These are phyloP conservation scores for Asterochloris sp. DNA, from an alignment of 139 green algal genomes.

Conservation along the genomic window DNA sequence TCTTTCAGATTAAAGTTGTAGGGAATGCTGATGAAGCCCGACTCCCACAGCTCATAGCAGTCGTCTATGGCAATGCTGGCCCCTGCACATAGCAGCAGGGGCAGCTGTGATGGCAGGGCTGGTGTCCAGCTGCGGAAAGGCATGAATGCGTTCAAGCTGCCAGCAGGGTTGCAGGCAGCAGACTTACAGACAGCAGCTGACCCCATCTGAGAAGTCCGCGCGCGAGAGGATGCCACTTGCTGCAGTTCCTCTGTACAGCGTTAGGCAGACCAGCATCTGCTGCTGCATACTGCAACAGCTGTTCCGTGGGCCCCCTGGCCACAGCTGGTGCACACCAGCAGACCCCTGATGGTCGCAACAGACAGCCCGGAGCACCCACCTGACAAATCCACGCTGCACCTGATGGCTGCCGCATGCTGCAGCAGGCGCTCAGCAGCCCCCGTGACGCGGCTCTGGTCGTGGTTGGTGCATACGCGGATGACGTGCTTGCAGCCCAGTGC, in stretches of 20 bases:
- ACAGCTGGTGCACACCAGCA: too few relatives aligned
- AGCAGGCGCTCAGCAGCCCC: constrained; percentile 68
- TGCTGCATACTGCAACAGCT: too few relatives aligned
- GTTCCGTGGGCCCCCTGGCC: too few relatives aligned
- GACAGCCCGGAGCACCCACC: constrained; percentile 3
- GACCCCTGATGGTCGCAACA: too few relatives aligned
- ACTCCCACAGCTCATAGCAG: constrained; percentile 93
- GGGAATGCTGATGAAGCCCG: constrained; percentile 89
- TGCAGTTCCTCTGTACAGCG: too few relatives aligned
- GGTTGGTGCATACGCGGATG: constrained; percentile 51
- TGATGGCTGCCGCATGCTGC: constrained; percentile 66
- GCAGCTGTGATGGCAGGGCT: too few relatives aligned
- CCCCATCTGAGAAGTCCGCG: not conserved
- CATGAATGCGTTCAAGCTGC: not conserved
- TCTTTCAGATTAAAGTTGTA: constrained; percentile 72
- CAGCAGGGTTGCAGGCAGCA: not conserved
- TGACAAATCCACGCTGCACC: constrained; percentile 63
- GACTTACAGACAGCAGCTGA: not conserved
- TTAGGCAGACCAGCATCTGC: too few relatives aligned
- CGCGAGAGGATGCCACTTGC: too few relatives aligned
- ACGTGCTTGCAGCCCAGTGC: constrained; percentile 55
- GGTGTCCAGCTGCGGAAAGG: not conserved
- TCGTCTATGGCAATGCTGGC: constrained; percentile 85
- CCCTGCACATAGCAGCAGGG: constrained; percentile 17
- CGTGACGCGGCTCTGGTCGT: constrained; percentile 44